Evolutionary conservation across 2,329 filamentous ascomycete species (phyloP).

Genomic region (Fusarium pseudoanthophilum): DNA sequence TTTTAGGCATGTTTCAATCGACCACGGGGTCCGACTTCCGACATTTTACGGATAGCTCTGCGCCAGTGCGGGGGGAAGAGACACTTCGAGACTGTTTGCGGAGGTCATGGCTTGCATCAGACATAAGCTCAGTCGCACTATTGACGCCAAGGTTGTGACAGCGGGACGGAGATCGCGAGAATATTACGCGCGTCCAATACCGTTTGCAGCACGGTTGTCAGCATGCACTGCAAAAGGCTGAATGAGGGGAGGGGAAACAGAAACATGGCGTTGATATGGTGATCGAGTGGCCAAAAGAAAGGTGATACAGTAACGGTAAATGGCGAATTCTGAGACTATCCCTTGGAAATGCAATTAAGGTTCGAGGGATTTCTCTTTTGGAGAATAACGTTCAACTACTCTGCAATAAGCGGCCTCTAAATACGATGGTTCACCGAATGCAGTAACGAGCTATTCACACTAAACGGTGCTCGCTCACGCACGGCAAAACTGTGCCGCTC

Average conservation of each 20-base stretch:
- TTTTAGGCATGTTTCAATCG: not conserved
- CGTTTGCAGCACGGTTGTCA: not conserved
- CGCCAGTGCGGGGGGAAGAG: not conserved
- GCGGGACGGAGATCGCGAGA: not conserved
- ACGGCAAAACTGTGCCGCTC: conserved; percentile 1
- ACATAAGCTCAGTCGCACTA: not conserved
- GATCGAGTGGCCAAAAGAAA: not conserved
- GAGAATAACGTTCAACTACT: not conserved
- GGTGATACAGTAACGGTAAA: not conserved
- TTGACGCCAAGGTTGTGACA: not conserved
- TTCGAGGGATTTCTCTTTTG: not conserved
- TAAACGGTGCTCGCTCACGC: not conserved
- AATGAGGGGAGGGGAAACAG: not conserved
- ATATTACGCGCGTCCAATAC: not conserved
- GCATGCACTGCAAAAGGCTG: not conserved
- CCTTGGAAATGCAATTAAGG: not conserved
- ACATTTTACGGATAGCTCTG: not conserved
- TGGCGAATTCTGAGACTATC: not conserved
- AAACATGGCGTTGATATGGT: not conserved
- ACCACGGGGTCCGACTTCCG: not conserved
- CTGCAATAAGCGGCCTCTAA: not conserved
- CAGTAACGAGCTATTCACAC: not conserved
- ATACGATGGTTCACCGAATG: not conserved
- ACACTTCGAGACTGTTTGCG: conserved; percentile 10
- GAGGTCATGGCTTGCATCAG: not conserved